A percentile compares a stretch with the other conserved stretches of the same genome.
phyloP scores from a whole-genome alignment of 148 eudicot genomes.

The Polygonum aviculare region DNA sequence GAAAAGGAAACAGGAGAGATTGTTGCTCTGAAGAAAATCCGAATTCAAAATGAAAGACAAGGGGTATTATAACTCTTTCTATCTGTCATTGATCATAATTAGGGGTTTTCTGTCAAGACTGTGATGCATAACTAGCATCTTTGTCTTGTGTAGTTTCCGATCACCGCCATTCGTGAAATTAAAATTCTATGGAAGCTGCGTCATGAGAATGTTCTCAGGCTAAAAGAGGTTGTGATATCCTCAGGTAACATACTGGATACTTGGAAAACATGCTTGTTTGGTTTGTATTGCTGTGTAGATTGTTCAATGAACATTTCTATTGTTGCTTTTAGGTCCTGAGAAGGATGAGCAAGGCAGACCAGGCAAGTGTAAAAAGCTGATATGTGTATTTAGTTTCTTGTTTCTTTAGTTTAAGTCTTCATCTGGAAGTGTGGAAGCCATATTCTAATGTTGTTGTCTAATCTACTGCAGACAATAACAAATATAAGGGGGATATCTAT shows the following conservation, averaged over 20 bases:
- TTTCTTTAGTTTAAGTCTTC: not conserved
- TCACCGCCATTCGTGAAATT: slow-evolving; percentile 63
- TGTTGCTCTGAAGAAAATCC: slow-evolving; percentile 40
- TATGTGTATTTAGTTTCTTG: not conserved
- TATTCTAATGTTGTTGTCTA: not conserved
- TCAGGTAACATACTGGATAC: slow-evolving; percentile 29
- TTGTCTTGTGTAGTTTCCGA: slow-evolving; percentile 45
- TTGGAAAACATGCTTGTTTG: not conserved
- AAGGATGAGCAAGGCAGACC: slow-evolving; percentile 43
- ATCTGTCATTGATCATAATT: not conserved
- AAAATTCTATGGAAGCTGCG: slow-evolving; percentile 57
- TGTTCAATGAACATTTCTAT: not conserved
- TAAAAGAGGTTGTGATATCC: slow-evolving; percentile 64
- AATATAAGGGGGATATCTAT: slow-evolving; percentile 67
- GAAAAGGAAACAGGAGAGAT: slow-evolving; percentile 35
- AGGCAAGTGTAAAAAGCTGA: slow-evolving; percentile 25
- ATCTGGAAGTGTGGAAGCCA: not conserved
- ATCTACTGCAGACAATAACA: slow-evolving; percentile 42
- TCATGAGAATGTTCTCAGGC: slow-evolving; percentile 54
- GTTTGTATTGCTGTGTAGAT: not conserved
- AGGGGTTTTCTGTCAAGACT: not conserved
- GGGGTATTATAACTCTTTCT: slow-evolving; percentile 25
- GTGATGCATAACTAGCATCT: slow-evolving; percentile 1
- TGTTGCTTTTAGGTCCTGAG: slow-evolving; percentile 37
- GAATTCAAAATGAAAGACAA: slow-evolving; percentile 43